Base-by-base conservation (phyloP, 176 grass and related monocot species). In the Hsuehochloa calcarea region DNA sequence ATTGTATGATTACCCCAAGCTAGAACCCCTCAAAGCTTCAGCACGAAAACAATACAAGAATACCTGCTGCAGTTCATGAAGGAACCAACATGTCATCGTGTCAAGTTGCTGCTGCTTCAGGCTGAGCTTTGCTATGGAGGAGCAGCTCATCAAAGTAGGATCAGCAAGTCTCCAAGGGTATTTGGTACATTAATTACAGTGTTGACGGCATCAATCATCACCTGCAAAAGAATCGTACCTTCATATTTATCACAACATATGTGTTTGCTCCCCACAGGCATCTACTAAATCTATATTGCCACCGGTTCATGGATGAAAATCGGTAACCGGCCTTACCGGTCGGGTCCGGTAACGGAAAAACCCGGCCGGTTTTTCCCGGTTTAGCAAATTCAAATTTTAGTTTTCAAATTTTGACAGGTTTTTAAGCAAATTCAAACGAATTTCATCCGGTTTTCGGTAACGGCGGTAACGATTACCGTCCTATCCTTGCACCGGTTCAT, bases 181-280 rank as follows among this genome's bases (percentile, higher is more conserved):
- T 83, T 84, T 79, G 74, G 84, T 67, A 59, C 80, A 68, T 56
- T 87, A 87, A 65, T 83, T 90, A 90, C 89, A 90, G 26, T 55
- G 44, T 61, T 10, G 37, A 6, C 1, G 10, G 13, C n/a, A 4
- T 90, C 74, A 90, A 47, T 73, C 85, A 50, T 87, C 89, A 37
- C 89, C 89, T 90, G 89, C 51, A 86, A 44, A 17, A 86, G 9
- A 20, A n/a, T 51, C 17, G 16, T 2, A 38, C 15, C 27, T 29
- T 8, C 31, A 46, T 17, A 58, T 22, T 86, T 58, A 11, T 2
- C 8, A 23, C 16, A 66, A 58, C 25, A 5, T 78, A 52, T 34
- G 5, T 25, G 39, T 11, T 47, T 4, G 46, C 3, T 60, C 3
- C 22, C 15, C 37, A 49, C 25, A 74, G 47, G 12, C 1, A 81